Evolutionary conservation across 352 stramenopile genomes (phyloP).

Genomic region (Thalassiosira mediterranea): DNA sequence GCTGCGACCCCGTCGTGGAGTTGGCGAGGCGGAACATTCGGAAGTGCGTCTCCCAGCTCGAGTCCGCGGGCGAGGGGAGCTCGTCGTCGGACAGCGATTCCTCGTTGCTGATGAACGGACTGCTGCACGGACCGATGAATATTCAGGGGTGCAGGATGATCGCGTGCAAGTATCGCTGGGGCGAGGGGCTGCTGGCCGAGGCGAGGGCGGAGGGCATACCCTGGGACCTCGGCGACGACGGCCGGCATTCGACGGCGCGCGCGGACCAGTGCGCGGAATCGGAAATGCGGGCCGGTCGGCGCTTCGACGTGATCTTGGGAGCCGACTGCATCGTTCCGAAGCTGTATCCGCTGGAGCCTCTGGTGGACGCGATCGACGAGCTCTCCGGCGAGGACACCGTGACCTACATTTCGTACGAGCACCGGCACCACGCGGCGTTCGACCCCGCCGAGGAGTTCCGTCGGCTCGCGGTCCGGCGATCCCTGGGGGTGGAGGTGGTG

Average conservation of each 20-base stretch:
- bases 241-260: too few species aligned
- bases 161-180: conserved; percentile 91
- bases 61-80: conserved; percentile 7
- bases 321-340: conserved; percentile 95
- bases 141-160: conserved; percentile 65
- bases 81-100: not conserved
- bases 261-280: too few species aligned
- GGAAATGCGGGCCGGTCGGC: too few species aligned
- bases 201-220: not conserved
- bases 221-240: too few species aligned
- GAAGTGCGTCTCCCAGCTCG: conserved; percentile 1
- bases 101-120: not conserved
- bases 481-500: conserved; percentile 46
- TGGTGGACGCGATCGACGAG: conserved; percentile 88
- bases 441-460: conserved; percentile 64
- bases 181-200: conserved; percentile 72
- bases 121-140: conserved; percentile 1
- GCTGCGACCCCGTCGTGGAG: conserved; percentile 87
- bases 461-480: conserved; percentile 36
- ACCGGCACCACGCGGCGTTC: conserved; percentile 66
- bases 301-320: conserved; percentile 88
- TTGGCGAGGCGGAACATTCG: conserved; percentile 90
- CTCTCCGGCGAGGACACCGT: conserved; percentile 57
- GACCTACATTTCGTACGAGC: conserved; percentile 68
- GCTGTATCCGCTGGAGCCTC: conserved; percentile 93